phyloP scores from a whole-genome alignment of 2,329 filamentous ascomycete species.

The Pestalotiopsis sp. region DNA sequence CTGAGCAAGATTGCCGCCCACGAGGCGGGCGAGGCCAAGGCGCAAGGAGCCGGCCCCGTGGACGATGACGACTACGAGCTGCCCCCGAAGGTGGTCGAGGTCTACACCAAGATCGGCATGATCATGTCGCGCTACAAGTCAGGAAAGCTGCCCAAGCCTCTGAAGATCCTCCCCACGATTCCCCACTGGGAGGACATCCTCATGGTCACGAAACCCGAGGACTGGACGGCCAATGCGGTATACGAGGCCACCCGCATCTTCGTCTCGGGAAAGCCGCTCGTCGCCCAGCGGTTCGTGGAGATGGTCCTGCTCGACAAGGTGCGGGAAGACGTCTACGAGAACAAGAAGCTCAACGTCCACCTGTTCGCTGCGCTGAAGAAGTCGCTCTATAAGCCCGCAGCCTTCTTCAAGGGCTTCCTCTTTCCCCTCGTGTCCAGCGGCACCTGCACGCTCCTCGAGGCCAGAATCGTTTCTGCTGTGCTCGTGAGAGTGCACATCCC shows the following conservation, averaged over 20 bases:
- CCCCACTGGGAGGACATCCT: slow-evolving; percentile 92
- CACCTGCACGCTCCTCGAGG: slow-evolving; percentile 90
- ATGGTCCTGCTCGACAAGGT: slow-evolving; percentile 87
- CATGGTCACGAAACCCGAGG: slow-evolving; percentile 77
- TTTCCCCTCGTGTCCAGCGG: slow-evolving; percentile 86
- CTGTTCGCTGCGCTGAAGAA: slow-evolving; percentile 95
- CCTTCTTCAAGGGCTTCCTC: slow-evolving; percentile 95
- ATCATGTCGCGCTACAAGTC: slow-evolving; percentile 93
- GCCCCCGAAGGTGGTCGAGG: slow-evolving; percentile 89
- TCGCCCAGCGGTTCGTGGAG: slow-evolving; percentile 84
- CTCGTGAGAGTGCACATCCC: slow-evolving; percentile 84
- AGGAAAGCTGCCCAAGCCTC: slow-evolving; percentile 92
- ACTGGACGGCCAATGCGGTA: slow-evolving; percentile 73
- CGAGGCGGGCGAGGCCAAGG: slow-evolving; percentile 67
- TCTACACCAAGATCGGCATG: slow-evolving; percentile 89
- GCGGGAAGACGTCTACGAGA: slow-evolving; percentile 92
- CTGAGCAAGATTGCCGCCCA: slow-evolving; percentile 91
- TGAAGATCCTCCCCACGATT: slow-evolving; percentile 93
- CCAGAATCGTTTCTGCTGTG: slow-evolving; percentile 87
- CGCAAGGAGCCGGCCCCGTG: slow-evolving; percentile 56
- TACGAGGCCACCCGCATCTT: slow-evolving; percentile 94
- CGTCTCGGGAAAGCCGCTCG: slow-evolving; percentile 77
- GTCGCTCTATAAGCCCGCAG: slow-evolving; percentile 87
- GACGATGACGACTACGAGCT: slow-evolving; percentile 87
- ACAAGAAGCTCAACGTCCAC: slow-evolving; percentile 93